Base-by-base conservation (phyloP, 768 basidiomycete genomes). In the Kwoniella dendrophila region DNA sequence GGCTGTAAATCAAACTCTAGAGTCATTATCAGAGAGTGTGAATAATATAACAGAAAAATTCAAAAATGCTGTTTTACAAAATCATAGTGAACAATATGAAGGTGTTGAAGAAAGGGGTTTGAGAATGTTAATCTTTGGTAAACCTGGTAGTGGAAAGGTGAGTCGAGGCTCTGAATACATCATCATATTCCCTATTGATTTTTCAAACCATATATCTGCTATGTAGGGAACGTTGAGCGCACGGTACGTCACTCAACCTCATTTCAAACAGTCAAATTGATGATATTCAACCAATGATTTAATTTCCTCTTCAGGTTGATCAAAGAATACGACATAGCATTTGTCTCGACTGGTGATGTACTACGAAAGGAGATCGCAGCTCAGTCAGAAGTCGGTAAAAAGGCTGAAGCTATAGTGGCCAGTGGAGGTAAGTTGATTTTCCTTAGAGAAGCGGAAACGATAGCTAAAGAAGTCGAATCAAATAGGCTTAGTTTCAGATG, bases 261-360 rank as follows among this genome's bases (percentile, higher is more conserved):
- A 40, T 12, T 20, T 34, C 30, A 52, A n/a, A 18, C 7, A 32
- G n/a, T n/a, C n/a, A n/a, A n/a, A n/a, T n/a, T n/a, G n/a, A 36
- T 40, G 30, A 11, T 24, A 7, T 16, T 11, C 1, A 7, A 2
- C 30, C 53, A 18, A 41, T 55, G 53, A 43, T n/a, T 8, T 16
- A 32, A 0, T 32, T 38, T 4, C 16, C 11, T 24, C 1, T 56
- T 59, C 60, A 65, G 78, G 66, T 67, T 80, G 3, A 68, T 80
- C 6, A 67, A 78, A 34, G 73, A 75, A 16, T 80, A 78, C 56
- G 75, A 78, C 54, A 74, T 80, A 44, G 68, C 75, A 16, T 78
- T 80, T 50, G 76, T 80, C 11, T 77, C 77, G 1, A 78, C 78
- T 3, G 79, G 79, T 4, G 79, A 80, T 54, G 79, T 80, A 0